A percentile compares a stretch with the other conserved stretches of the same genome.
Evolutionary conservation across 2,329 filamentous ascomycete species (phyloP).

Genomic region (Calonectria fujianensis): DNA sequence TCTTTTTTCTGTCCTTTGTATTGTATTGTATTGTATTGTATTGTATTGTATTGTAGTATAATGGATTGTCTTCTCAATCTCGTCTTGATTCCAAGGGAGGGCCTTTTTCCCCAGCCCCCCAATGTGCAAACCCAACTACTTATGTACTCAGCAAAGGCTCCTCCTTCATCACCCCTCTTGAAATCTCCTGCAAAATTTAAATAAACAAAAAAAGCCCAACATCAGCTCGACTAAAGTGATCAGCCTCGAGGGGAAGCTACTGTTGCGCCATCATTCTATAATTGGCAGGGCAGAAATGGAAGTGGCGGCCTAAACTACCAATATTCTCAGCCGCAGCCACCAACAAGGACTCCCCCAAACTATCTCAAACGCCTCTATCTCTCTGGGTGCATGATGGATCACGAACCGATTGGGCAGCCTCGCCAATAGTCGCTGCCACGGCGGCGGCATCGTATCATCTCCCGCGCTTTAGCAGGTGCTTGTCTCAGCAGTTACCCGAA

Average conservation of each 20-base stretch:
- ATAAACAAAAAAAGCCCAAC: neutral
- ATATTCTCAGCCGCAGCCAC: slow-evolving; percentile 12
- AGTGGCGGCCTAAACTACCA: neutral
- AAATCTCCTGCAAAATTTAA: neutral
- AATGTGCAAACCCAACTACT: neutral
- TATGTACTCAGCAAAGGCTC: neutral
- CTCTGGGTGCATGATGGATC: neutral
- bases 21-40: neutral
- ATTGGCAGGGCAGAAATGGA: slow-evolving; percentile 11
- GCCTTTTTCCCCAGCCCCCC: neutral
- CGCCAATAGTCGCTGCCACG: neutral
- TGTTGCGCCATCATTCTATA: slow-evolving; percentile 8
- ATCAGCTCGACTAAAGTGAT: neutral
- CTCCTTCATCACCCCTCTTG: neutral
- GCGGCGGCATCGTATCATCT: neutral
- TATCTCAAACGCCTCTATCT: slow-evolving; percentile 16
- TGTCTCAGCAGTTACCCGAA: neutral
- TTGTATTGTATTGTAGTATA: neutral
- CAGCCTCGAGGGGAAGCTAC: neutral
- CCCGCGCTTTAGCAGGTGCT: neutral
- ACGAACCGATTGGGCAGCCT: neutral
- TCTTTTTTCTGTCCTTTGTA: neutral
- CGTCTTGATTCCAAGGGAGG: neutral
- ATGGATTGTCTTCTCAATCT: neutral
- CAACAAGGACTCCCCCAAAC: neutral